Evolutionary conservation across 2,329 filamentous ascomycete genomes (phyloP), one percentile per base, ranked within the genome.

Genomic region (Botrytis fabae): DNA sequence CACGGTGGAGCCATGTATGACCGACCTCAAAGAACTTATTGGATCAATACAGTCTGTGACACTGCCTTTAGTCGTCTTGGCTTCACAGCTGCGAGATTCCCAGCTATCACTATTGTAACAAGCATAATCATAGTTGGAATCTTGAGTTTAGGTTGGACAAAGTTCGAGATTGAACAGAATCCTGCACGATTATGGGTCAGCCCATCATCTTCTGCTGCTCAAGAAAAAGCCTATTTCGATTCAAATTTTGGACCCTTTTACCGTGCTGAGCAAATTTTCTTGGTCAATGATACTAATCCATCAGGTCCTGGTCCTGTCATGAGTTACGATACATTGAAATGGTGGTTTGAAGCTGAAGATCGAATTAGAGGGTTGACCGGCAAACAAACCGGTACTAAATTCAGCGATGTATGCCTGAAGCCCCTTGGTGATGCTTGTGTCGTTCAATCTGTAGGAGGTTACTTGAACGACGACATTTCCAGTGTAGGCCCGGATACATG

Each of bases 181-280:
- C 96, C 96, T 9, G 96, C 97, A 18, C 90, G 93, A 65, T 85
- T 99, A 14, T 99, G 96, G 96, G 96, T 99, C n/a, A 95, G 95
- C 78, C 96, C 96, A 12, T 92, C 92, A 14, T 98, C 96, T 6
- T 89, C 91, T 66, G 95, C 97, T 32, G 96, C 96, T 0, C 88
- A 94, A 80, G 95, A 99, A 81, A 99, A 99, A 84, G 88, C 88
- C 1, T 99, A 97, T 81, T 99, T 98, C 76, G 97, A 99, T 80
- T 82, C 88, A 51, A 94, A 94, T 78, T 99, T 99, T 81, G 97
- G 96, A 0, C 94, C 95, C 0, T 99, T 99, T 80, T 99, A 96
- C 83, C 92, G 96, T 59, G 92, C 95, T 0, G 93, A 99, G 81
- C 96, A 99, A 83, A 89, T 91, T 0, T 99, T 99, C 81, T 82